phyloP scores from a whole-genome alignment of 495 filamentous ascomycete genomes.

The Bryoglossum gracile region DNA sequence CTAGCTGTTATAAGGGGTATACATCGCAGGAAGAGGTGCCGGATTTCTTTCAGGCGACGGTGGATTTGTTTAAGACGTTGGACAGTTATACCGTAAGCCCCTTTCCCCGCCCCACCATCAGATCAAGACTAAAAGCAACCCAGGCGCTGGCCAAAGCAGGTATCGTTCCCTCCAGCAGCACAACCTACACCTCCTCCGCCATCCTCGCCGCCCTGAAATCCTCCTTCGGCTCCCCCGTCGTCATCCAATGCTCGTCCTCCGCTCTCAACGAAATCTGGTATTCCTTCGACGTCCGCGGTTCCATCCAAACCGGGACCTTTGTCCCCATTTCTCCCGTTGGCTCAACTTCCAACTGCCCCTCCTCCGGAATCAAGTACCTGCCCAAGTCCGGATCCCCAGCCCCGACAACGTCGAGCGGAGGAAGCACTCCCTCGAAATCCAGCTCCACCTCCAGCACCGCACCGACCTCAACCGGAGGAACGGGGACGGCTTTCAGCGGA shows the following conservation, averaged over 20 bases:
- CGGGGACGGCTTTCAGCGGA: slow-evolving; percentile 30
- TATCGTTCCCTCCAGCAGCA: slow-evolving; percentile 48
- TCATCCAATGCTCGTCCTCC: slow-evolving; percentile 48
- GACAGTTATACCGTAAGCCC: slow-evolving; percentile 49
- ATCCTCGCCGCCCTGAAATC: slow-evolving; percentile 51
- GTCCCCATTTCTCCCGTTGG: slow-evolving; percentile 54
- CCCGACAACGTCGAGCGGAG: neutral
- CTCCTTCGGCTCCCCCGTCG: slow-evolving; percentile 48
- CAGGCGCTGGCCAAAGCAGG: slow-evolving; percentile 50
- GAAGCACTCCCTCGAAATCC: neutral
- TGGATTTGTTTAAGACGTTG: slow-evolving; percentile 50
- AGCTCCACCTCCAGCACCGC: neutral
- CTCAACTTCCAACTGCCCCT: slow-evolving; percentile 54
- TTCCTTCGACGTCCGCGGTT: slow-evolving; percentile 60
- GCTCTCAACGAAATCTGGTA: slow-evolving; percentile 66
- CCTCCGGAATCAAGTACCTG: slow-evolving; percentile 49
- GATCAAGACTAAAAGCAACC: neutral
- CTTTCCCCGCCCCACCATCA: neutral
- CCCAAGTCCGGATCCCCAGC: slow-evolving; percentile 41
- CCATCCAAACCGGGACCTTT: slow-evolving; percentile 56
- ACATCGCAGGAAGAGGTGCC: slow-evolving; percentile 39
- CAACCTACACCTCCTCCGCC: slow-evolving; percentile 50
- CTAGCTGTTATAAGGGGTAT: slow-evolving; percentile 60
- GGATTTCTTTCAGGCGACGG: slow-evolving; percentile 42
- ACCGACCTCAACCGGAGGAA: neutral